Conservation (phyloP, 1,139 yeast genomes). For the Suhomyces anneliseae region DNA sequence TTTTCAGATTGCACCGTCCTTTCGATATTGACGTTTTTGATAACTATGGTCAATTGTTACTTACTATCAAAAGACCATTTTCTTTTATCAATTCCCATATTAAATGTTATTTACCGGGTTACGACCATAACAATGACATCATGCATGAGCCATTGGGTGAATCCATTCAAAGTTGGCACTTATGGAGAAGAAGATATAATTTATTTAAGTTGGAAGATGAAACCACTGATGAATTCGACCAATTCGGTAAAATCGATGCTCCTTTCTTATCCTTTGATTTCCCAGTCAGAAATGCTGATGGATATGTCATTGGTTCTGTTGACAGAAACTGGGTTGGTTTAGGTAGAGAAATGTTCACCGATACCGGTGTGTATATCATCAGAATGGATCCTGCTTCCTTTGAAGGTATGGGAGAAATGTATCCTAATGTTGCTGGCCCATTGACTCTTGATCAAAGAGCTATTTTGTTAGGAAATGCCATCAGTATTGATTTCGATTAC, state of each 20-base stretch:
- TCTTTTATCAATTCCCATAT: conserved; percentile 87
- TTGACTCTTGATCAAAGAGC: conserved; percentile 83
- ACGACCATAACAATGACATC: conserved; percentile 33
- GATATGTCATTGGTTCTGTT: conserved; percentile 67
- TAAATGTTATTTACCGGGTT: conserved; percentile 64
- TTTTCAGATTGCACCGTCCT: conserved; percentile 82
- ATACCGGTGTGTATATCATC: conserved; percentile 86
- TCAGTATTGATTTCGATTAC: conserved; percentile 92
- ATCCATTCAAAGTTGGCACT: conserved; percentile 88
- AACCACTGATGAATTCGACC: conserved; percentile 50
- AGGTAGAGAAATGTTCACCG: conserved; percentile 89
- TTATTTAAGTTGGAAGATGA: conserved; percentile 59
- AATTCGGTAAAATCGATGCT: conserved; percentile 84
- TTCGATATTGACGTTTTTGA: conserved; percentile 81
- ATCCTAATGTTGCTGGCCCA: conserved; percentile 43
- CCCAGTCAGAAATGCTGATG: conserved; percentile 63
- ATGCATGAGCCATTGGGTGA: conserved; percentile 71
- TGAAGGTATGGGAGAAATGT: conserved; percentile 45
- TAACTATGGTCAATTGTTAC: conserved; percentile 61
- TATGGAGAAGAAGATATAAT: conserved; percentile 87
- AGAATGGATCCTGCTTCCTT: conserved; percentile 76
- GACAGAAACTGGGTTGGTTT: conserved; percentile 95
- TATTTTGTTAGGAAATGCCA: conserved; percentile 79
- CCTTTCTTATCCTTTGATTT: conserved; percentile 86
- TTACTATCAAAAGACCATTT: conserved; percentile 79